phyloP scores from a whole-genome alignment of 441 rosid species.

The Euphorbia neoarborescens region DNA sequence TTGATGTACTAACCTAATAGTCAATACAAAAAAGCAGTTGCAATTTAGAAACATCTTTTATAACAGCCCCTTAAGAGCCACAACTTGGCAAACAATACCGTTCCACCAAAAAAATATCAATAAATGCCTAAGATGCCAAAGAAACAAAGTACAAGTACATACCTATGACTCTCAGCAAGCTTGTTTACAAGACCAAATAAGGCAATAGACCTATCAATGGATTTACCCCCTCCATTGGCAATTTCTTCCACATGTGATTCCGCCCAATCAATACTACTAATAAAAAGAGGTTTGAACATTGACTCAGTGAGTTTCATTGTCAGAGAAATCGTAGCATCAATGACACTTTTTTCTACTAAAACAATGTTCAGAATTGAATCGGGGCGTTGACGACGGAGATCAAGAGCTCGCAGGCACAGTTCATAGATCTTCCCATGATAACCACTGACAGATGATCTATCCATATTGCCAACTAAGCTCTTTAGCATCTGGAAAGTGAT shows the following conservation, averaged over 20 bases:
- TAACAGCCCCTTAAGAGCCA: neutral
- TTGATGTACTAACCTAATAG: neutral
- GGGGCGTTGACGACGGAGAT: constrained; percentile 70
- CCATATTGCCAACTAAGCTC: constrained; percentile 59
- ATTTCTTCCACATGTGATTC: constrained; percentile 53
- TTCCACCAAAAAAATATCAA: neutral
- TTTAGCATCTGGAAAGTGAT: constrained; percentile 75
- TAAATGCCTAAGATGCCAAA: neutral
- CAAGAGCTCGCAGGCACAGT: constrained; percentile 76
- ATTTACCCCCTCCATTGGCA: constrained; percentile 31
- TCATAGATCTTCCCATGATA: constrained; percentile 64
- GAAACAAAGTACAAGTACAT: constrained; percentile 18
- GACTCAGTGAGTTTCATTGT: constrained; percentile 93
- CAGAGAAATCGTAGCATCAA: constrained; percentile 50
- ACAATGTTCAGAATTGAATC: constrained; percentile 49
- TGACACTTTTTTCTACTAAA: constrained; percentile 60
- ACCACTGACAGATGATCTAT: constrained; percentile 58
- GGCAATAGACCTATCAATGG: constrained; percentile 61
- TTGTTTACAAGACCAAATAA: constrained; percentile 67
- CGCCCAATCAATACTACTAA: constrained; percentile 77
- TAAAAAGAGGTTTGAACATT: constrained; percentile 89
- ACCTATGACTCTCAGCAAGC: constrained; percentile 87
- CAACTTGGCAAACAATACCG: neutral
- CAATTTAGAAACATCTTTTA: too few relatives aligned
- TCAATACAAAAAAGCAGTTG: neutral